Evolutionary conservation across 352 stramenopile species (phyloP).

Genomic region (Peronosclerospora sorghi): DNA sequence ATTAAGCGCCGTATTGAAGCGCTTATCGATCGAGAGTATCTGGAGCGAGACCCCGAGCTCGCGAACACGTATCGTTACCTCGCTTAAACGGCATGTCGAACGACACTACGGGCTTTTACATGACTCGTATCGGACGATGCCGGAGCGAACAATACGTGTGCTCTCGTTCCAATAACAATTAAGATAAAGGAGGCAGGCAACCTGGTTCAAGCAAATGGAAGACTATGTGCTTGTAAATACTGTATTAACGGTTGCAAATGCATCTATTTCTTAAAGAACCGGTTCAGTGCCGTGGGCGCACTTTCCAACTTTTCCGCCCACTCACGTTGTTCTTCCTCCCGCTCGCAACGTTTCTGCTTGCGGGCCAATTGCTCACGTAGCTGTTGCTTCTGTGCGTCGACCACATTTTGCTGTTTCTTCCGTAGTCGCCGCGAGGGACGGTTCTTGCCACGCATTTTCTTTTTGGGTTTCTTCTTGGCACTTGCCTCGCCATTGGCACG

Average conservation of each 20-base stretch:
- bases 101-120: no score
- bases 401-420: conserved; percentile 97
- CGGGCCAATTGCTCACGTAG: conserved; percentile 77
- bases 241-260: neutral
- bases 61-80: conserved; percentile 94
- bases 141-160: no score
- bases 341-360: conserved; percentile 65
- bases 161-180: neutral
- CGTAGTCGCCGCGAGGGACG: conserved; percentile 93
- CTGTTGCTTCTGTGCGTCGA: conserved; percentile 90
- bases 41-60: conserved; percentile 94
- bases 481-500: conserved; percentile 59
- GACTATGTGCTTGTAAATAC: neutral
- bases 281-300: conserved; percentile 69
- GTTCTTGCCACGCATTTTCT: conserved; percentile 96
- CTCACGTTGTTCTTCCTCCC: conserved; percentile 60
- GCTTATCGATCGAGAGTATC: conserved; percentile 97
- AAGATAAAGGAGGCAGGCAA: neutral
- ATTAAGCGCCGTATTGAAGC: conserved; percentile 97
- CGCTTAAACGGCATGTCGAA: conserved; percentile 44
- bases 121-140: neutral
- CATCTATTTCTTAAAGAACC: conserved; percentile 82
- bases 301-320: conserved; percentile 71
- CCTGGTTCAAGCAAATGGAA: neutral
- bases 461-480: conserved; percentile 66